Evolutionary conservation across 371 early-diverging fungal genomes (phyloP).

Genomic region (Capniomyces stellatus): DNA sequence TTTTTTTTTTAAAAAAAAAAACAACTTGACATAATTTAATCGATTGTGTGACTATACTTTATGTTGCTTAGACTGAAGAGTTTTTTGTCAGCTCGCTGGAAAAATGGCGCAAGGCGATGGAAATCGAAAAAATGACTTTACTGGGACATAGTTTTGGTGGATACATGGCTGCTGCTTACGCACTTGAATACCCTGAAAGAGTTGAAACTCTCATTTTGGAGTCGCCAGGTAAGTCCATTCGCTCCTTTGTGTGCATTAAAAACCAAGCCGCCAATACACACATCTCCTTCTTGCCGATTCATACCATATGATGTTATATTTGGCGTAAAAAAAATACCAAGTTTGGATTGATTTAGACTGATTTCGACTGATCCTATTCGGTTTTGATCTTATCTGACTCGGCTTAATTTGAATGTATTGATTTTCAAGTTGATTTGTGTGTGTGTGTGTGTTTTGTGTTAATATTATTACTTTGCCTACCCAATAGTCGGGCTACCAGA

Average conservation of each 20-base stretch:
- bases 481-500: constrained; percentile 26
- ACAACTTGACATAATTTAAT: no score
- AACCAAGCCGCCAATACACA: no score
- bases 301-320: no score
- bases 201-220: constrained; percentile 77
- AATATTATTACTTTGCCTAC: no score
- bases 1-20: background rate
- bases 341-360: no score
- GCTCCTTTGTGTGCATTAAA: no score
- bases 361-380: background rate
- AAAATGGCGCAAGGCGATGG: constrained; percentile 59
- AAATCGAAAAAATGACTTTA: constrained; percentile 64
- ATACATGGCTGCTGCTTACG: constrained; percentile 70
- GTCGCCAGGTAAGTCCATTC: constrained; percentile 40
- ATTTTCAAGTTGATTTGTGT: no score
- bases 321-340: no score
- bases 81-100: constrained; percentile 87
- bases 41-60: background rate
- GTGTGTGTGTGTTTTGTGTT: no score
- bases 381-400: no score
- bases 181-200: constrained; percentile 63
- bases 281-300: no score
- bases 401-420: no score
- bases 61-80: constrained; percentile 34
- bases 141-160: constrained; percentile 77